Evolutionary conservation across 2,329 filamentous ascomycete genomes (phyloP), one percentile per base, ranked within the genome.

Genomic region (Penicillium brasilianum): DNA sequence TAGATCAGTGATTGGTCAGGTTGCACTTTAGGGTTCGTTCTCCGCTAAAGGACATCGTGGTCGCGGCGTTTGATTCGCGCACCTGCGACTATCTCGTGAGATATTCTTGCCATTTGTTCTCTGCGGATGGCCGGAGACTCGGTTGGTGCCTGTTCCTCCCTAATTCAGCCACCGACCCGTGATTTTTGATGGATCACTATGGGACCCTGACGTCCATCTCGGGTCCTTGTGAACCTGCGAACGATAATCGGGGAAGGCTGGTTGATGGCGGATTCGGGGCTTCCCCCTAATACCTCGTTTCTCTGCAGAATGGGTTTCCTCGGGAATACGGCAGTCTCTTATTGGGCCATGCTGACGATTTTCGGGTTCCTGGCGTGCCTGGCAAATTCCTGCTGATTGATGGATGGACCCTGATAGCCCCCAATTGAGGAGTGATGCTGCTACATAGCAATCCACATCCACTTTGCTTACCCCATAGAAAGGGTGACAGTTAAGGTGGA

Each of bases 71-170:
- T 60, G 39, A 60, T 60, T 60, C 53, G 52, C 37, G 46, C 52
- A 14, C 22, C 22, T 25, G 37, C 20, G 36, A 32, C 48, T 52
- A 55, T 58, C 54, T n/a, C 50, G 43, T 51, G 25, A 48, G 32
- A 53, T 58, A n/a, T 56, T 32, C 30, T 20, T 3, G 25, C 3
- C 25, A 28, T 3, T 3, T 28, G n/a, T 28, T 28, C 25, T 28
- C 25, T 28, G 3, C 25, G 25, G 25, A 28, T 28, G 25, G 25
- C 25, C 25, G 25, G 25, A 6, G 25, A 28, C 25, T 62, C 57
- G 57, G 55, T 48, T 43, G 51, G 50, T 66, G 62, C 63, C 66
- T 67, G 55, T 65, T 62, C 55, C 61, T 65, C 56, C 64, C 64
- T 63, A 57, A 57, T 62, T 49, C 44, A 66, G 63, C 63, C 63